These are phyloP conservation scores for Gaeumannomyces sp. DNA, from an alignment of 2,329 filamentous ascomycete genomes.

Conservation along the genomic window DNA sequence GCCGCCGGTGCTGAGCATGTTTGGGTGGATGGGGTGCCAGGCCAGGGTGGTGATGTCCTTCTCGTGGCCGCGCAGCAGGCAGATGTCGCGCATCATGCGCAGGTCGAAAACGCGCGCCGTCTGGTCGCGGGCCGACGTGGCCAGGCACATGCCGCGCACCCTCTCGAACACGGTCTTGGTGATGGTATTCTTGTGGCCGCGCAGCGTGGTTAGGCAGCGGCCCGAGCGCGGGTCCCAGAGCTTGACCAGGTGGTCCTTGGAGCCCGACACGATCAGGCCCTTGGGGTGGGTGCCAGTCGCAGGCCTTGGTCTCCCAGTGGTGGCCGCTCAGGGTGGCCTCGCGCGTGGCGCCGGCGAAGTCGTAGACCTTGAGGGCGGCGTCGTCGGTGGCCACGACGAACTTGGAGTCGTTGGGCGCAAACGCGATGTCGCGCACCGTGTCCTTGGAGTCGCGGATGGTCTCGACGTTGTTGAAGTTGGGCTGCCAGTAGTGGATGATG, in stretches of 20 bases:
- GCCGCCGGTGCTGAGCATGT: conserved; percentile 83
- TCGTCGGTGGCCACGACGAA: conserved; percentile 97
- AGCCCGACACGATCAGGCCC: conserved; percentile 88
- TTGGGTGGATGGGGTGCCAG: conserved; percentile 91
- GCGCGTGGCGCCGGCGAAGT: conserved; percentile 81
- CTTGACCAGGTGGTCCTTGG: conserved; percentile 95
- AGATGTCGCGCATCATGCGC: conserved; percentile 96
- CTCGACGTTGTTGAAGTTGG: conserved; percentile 98
- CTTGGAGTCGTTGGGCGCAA: conserved; percentile 89
- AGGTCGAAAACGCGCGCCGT: conserved; percentile 91
- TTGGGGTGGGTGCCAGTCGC: conserved; percentile 97
- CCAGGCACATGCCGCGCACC: conserved; percentile 75
- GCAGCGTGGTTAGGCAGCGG: conserved; percentile 84
- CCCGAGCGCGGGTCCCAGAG: conserved; percentile 95
- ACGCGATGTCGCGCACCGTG: conserved; percentile 84
- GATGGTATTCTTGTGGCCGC: conserved; percentile 96
- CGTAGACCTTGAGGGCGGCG: conserved; percentile 88
- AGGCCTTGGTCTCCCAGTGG: conserved; percentile 94
- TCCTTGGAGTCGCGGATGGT: conserved; percentile 87
- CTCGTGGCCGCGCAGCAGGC: conserved; percentile 86
- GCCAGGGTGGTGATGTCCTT: conserved; percentile 90
- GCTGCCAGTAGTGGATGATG: conserved; percentile 96
- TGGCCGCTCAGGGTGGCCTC: conserved; percentile 86
- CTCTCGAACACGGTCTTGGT: conserved; percentile 89
- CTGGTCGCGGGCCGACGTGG: conserved; percentile 88